Conservation (phyloP, 2,329 filamentous ascomycete species). For the Hypoxylon sp. region DNA sequence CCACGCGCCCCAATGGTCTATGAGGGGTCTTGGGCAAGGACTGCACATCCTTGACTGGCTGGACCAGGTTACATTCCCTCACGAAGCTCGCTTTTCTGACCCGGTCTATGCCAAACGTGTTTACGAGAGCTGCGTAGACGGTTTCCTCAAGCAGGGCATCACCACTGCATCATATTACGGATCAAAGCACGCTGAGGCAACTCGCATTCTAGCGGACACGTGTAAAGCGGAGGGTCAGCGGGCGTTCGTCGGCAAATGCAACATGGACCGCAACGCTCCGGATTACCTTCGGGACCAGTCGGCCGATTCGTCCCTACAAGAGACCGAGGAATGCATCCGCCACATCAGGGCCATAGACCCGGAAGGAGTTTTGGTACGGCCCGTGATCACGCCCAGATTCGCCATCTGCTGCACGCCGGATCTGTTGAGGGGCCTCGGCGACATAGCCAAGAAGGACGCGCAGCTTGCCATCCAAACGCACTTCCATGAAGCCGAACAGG, state of each 20-base stretch:
- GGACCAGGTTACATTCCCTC: constrained; percentile 71
- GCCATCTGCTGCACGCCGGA: constrained; percentile 69
- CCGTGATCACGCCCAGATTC: constrained; percentile 69
- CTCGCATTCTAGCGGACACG: constrained; percentile 66
- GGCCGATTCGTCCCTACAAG: constrained; percentile 60
- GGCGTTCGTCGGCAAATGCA: constrained; percentile 71
- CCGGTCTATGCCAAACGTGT: constrained; percentile 62
- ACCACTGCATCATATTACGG: constrained; percentile 73
- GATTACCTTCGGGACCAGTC: constrained; percentile 64
- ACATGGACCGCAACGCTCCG: constrained; percentile 69
- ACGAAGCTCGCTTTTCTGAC: constrained; percentile 71
- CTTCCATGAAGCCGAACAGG: constrained; percentile 73
- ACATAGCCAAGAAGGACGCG: too few species aligned
- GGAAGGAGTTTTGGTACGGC: constrained; percentile 56
- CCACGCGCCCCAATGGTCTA: constrained; percentile 70
- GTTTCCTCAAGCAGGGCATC: constrained; percentile 70
- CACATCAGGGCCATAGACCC: constrained; percentile 62
- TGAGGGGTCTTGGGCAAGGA: constrained; percentile 62
- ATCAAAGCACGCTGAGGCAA: constrained; percentile 67
- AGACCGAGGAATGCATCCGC: constrained; percentile 62
- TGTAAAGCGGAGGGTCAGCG: constrained; percentile 67
- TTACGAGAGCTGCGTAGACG: constrained; percentile 65
- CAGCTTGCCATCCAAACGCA: constrained; percentile 73
- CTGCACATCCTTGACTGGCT: constrained; percentile 73
- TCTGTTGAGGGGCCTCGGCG: constrained; percentile 68